Conservation (phyloP, 1,284 basidiomycete genomes). For the Cryptococcus wingfieldii region DNA sequence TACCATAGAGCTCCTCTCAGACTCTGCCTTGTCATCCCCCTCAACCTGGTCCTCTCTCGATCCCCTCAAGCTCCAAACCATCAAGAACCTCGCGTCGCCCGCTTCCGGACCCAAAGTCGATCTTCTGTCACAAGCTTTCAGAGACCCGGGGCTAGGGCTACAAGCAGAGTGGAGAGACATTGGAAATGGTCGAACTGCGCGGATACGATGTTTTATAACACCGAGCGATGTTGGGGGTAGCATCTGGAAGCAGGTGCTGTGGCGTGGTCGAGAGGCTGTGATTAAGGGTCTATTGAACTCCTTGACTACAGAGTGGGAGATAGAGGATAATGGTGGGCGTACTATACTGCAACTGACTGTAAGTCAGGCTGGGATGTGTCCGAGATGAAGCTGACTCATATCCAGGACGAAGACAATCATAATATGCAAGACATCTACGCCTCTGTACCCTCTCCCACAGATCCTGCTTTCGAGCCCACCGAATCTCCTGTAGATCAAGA, state of each 20-base stretch:
- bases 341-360: conserved; percentile 7
- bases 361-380: background rate
- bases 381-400: background rate
- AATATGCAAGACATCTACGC: conserved; percentile 34
- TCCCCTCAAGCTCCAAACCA: background rate
- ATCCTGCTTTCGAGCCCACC: conserved; percentile 13
- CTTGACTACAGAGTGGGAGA: conserved; percentile 3
- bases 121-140: conserved; percentile 3
- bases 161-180: conserved; percentile 9
- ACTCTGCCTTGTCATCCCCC: background rate
- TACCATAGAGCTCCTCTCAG: background rate
- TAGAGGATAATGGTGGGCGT: background rate
- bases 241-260: conserved; percentile 6
- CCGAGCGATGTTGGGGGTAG: conserved; percentile 12
- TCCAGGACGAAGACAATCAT: conserved; percentile 16
- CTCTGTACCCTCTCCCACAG: conserved; percentile 26
- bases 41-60: conserved; percentile 6
- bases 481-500: conserved; percentile 23
- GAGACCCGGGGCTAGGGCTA: conserved; percentile 10
- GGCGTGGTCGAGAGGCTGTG: conserved; percentile 3
- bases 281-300: conserved; percentile 5
- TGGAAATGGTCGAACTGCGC: background rate
- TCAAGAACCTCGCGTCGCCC: background rate
- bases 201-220: conserved; percentile 9
- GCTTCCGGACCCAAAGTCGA: background rate